Base-by-base conservation (phyloP, 1,284 basidiomycete species). In the Hortiboletus rubellus region DNA sequence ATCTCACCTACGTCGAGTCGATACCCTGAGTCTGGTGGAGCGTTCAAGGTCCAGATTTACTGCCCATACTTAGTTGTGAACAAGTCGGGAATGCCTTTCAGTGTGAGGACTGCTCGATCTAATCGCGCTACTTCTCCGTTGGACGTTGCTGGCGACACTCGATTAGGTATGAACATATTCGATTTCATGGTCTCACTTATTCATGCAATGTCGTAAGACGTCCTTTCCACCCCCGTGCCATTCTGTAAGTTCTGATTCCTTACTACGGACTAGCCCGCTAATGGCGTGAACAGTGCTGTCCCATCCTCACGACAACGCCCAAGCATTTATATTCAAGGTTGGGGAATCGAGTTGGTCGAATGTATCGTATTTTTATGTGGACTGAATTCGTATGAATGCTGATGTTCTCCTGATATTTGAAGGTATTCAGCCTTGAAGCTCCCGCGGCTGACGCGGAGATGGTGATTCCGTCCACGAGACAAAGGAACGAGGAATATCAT, bases 11-110 rank as follows among this genome's bases (percentile, higher is more conserved):
- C 36, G 30, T 46, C 59, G 53, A 92, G 89, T 50, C 88, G 88
- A 43, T 94, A 93, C 73, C 87, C 92, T 3, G 86, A 98, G 58
- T 92, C 95, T 12, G 97, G 96, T 4, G 96, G 97, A n/a, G 95
- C 96, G 2, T 97, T 98, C 82, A 96, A 94, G 74, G 93, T 98
- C 1, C 96, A 99, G 73, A 88, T 99, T 52, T 99, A 95, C 71
- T 88, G 87, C 63, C 96, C 97, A 3, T 99, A 92, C 72, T 80
- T 99, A 51, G 77, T 99, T 50, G 76, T 98, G 72, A 99, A 99
- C 77, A 98, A 98, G 79, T 94, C 94, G 0, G 91, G 89, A 2
- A 74, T 96, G 48, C 89, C 94, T 1, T 97, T 98, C 67, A 80
- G 79, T 38, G 79, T 97, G 37, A 87, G 83, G 62, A 86, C 92